Base-by-base conservation (phyloP, 257 asterid species). In the Phtheirospermum japonicum region DNA sequence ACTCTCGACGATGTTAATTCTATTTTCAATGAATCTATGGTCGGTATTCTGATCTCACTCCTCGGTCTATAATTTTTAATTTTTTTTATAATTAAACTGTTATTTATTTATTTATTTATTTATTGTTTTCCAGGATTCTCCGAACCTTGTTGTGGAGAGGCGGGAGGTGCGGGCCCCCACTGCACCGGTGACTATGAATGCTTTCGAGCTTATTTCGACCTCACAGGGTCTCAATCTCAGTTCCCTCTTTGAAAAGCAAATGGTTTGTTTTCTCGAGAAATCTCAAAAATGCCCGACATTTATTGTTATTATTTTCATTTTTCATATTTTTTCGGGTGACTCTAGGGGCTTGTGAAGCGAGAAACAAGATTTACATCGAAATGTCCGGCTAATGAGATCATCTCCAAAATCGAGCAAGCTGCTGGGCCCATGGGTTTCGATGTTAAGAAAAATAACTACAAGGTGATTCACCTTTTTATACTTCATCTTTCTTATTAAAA, bases 161-260 rank as follows among this genome's bases (percentile, higher is more conserved):
- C 88, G 88, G 48, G 95, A 84, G 63, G 92, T 65, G 57, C 77
- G 68, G 18, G 83, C 74, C 0, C 73, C 92, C 11, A 19, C 79
- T 4, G 67, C 84, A 33, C 99, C 99, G n/a, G 75, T 71, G 55
- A 65, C 90, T 26, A 92, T 92, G 99, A 92, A 92, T 30, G 99
- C 97, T 6, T 92, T 92, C 60, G 99, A 92, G 76, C 96, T 92
- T 48, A 92, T 92, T 61, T 92, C 99, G 54, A 92, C 87, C 65
- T 92, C 99, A 28, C 97, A 89, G 85, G 96, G 99, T 76, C 94
- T 92, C 72, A 89, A 88, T 74, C 91, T 92, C 62, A 79, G 85
- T 73, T 70, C 85, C 68, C 97, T 92, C 39, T 92, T 92, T 67
- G 97, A 92, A 77, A 86, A 89, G 76, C 92, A 91, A 75, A 83